phyloP scores from a whole-genome alignment of 2,329 filamentous ascomycete species.

The Macrophomina tecta region DNA sequence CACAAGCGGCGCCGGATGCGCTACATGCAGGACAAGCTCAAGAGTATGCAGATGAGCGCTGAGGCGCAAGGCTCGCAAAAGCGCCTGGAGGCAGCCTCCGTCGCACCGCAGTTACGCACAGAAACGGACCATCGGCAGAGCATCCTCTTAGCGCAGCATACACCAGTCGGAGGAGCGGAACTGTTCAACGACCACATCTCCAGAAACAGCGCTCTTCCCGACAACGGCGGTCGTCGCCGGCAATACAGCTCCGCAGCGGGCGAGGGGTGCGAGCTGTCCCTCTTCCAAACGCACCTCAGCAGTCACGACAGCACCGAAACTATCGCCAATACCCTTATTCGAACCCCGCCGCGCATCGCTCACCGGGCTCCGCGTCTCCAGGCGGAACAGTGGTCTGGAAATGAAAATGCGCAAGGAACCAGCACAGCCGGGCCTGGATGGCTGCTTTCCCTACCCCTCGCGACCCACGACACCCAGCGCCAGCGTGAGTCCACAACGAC shows the following conservation, averaged over 20 bases:
- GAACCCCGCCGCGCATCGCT: too few relatives aligned
- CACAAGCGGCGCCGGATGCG: constrained; percentile 12
- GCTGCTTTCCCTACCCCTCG: too few relatives aligned
- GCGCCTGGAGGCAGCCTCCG: background rate
- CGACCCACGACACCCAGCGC: background rate
- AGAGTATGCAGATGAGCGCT: background rate
- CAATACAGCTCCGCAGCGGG: constrained; percentile 8
- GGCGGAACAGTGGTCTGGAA: too few relatives aligned
- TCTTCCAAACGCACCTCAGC: constrained; percentile 21
- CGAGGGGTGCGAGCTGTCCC: constrained; percentile 14
- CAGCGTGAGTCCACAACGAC: background rate
- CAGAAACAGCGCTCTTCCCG: background rate
- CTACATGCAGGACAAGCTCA: constrained; percentile 14
- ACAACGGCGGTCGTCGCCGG: background rate
- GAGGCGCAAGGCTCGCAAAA: constrained; percentile 14
- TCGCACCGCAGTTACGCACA: constrained; percentile 2
- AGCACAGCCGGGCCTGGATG: too few relatives aligned
- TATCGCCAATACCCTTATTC: too few relatives aligned
- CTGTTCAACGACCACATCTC: background rate
- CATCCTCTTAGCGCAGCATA: background rate
- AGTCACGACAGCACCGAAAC: background rate
- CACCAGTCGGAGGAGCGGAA: background rate
- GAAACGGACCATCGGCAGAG: constrained; percentile 18
- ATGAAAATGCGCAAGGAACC: too few relatives aligned
- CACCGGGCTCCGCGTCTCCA: too few relatives aligned